Evolutionary conservation across 1,284 basidiomycete genomes (phyloP), one percentile per base, ranked within the genome.

Genomic region (Pseudozyma pruni): DNA sequence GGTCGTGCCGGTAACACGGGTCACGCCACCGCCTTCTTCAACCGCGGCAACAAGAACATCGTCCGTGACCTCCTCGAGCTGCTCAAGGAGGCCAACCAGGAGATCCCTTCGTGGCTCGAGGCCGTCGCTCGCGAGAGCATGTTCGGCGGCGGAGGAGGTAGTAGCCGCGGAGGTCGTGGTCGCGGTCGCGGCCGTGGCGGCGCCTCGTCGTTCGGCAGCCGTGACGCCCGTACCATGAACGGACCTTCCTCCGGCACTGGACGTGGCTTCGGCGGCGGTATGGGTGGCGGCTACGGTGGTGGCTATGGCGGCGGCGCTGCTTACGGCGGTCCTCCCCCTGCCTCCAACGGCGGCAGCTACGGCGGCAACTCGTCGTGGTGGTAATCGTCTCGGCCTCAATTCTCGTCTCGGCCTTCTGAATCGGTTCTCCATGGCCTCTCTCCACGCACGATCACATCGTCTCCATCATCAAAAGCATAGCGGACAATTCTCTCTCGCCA

Each of bases 1-100:
- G 95, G 96, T 54, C 94, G 95, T 89, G 96, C 96, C 14, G 95
- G 95, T 74, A 99, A 99, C 87, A 91, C 90, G n/a, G 95, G 95
- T 86, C 88, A 90, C 68, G 90, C 92, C 32, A 99, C 84, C 23
- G 83, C 84, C 54, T 85, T 85, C 78, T 84, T 85, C 80, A 85
- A 85, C 81, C 82, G 84, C 31, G 83, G 83, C 70, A 85, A 84
- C 81, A 79, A 80, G 61, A 82, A 93, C 84, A 95, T 98, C 71
- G 92, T 92, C 43, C 88, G 90, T 49, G 94, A 96, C 79, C 87
- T 98, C 43, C 85, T 98, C 56, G 94, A 97, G 82, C 87, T 98
- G 13, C 88, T 98, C 50, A 89, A 92, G 63, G 95, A 98, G 84
- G 95, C 95, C 42, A 95, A 98, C 84, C 96, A 98, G 84, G 94